Conservation (phyloP, 2,329 filamentous ascomycete species). For the Drechslerella coelobrocha region DNA sequence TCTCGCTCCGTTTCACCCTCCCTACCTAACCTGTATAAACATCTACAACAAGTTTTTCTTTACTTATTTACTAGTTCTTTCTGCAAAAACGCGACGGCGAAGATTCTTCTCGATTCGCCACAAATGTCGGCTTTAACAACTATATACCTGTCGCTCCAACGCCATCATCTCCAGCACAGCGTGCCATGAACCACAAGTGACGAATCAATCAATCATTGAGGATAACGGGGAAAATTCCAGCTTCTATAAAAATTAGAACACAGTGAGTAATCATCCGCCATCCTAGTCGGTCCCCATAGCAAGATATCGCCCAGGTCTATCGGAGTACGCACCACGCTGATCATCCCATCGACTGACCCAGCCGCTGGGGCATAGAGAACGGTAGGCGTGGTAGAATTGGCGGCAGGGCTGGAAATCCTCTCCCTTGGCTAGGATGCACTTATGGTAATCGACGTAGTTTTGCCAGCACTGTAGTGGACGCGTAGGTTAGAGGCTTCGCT, state of each 20-base stretch:
- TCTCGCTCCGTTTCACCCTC: too few species aligned
- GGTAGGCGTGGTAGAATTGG: constrained; percentile 95
- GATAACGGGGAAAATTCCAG: constrained; percentile 72
- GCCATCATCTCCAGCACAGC: too few species aligned
- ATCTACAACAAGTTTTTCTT: too few species aligned
- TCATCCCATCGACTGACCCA: constrained; percentile 97
- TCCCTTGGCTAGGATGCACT: constrained; percentile 92
- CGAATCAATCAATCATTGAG: constrained; percentile 64
- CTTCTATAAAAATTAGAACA: constrained; percentile 64
- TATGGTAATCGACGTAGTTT: constrained; percentile 99
- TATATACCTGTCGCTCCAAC: too few species aligned
- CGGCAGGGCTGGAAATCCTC: constrained; percentile 55
- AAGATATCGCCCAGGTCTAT: not conserved
- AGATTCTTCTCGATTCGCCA: too few species aligned
- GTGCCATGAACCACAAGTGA: too few species aligned
- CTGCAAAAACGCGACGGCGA: too few species aligned
- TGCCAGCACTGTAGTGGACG: constrained; percentile 98
- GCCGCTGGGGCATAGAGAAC: constrained; percentile 92
- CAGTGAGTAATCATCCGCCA: too few species aligned
- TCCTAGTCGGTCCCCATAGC: constrained; percentile 53
- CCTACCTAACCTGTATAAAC: too few species aligned
- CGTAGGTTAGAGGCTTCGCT: constrained; percentile 1
- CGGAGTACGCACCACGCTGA: constrained; percentile 77
- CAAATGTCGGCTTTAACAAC: too few species aligned
- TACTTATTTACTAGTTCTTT: too few species aligned